Evolutionary conservation across 192 early-diverging fungal species (phyloP).

Genomic region (Linnemannia hyalina): DNA sequence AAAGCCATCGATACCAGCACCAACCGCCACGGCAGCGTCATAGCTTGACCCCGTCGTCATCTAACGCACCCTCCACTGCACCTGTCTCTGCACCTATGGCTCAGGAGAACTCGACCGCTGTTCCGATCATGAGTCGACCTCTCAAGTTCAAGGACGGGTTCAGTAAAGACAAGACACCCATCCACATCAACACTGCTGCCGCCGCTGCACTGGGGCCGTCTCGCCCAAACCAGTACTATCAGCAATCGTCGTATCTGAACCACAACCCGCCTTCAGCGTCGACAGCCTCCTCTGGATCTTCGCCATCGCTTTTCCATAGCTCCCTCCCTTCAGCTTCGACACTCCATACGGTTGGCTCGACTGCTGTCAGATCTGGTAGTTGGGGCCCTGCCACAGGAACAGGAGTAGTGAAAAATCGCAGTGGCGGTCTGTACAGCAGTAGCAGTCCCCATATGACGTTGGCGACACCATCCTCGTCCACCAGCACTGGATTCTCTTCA

Average conservation of each 20-base stretch:
- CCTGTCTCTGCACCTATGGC: neutral
- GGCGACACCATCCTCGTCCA: neutral
- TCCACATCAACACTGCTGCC: slow-evolving; percentile 30
- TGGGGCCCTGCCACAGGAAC: neutral
- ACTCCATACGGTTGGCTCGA: neutral
- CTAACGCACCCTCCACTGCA: neutral
- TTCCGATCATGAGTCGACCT: neutral
- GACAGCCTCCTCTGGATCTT: slow-evolving; percentile 13
- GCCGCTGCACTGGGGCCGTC: neutral
- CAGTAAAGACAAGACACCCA: slow-evolving; percentile 14
- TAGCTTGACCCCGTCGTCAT: neutral
- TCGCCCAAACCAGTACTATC: neutral
- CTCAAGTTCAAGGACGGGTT: slow-evolving; percentile 27
- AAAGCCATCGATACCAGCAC: slow-evolving; percentile 2
- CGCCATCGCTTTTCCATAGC: slow-evolving; percentile 1
- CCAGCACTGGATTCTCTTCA: neutral
- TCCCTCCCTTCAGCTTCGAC: slow-evolving; percentile 8
- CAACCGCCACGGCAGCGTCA: neutral
- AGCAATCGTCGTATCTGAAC: neutral
- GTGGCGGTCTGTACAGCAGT: neutral
- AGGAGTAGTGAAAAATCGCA: neutral
- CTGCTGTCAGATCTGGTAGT: neutral
- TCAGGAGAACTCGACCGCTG: neutral
- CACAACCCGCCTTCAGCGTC: slow-evolving; percentile 1
- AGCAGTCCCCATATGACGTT: neutral